Percentiles rank a stretch among this genome's conserved stretches.
phyloP scores from a whole-genome alignment of 192 early-diverging fungal species.

The Coemansia sp. region DNA sequence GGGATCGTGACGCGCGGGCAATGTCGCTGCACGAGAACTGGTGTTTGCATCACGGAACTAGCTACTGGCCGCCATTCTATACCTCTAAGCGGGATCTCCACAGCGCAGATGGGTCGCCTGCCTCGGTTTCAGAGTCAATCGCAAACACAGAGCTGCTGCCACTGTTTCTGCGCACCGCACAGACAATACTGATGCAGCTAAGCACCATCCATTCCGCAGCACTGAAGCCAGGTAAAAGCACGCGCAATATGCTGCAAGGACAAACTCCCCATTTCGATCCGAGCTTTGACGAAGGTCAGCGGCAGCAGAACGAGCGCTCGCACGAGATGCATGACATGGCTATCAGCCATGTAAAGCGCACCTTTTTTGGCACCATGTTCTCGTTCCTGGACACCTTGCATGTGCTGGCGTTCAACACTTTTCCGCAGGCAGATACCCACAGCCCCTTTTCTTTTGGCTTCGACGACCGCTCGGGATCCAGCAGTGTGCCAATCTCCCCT shows the following conservation, averaged over 20 bases:
- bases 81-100: conserved; percentile 36
- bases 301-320: conserved; percentile 53
- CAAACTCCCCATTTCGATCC: conserved; percentile 49
- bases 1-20: conserved; percentile 67
- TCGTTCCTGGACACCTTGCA: conserved; percentile 84
- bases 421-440: conserved; percentile 1
- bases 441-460: not conserved
- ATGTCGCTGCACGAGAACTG: conserved; percentile 55
- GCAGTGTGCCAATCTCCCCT: conserved; percentile 2
- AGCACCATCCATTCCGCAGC: conserved; percentile 42
- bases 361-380: conserved; percentile 73
- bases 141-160: conserved; percentile 54
- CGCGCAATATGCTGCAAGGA: conserved; percentile 38
- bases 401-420: conserved; percentile 55
- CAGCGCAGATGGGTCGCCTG: conserved; percentile 24
- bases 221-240: conserved; percentile 48
- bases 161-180: conserved; percentile 47
- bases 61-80: conserved; percentile 51
- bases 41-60: conserved; percentile 47
- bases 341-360: conserved; percentile 56
- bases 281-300: conserved; percentile 47
- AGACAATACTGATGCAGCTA: conserved; percentile 41
- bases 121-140: conserved; percentile 33
- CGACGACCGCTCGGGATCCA: not conserved
- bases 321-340: conserved; percentile 58